Base-by-base conservation (phyloP, 306 rosid genomes). In the Aeschynomene evenia region DNA sequence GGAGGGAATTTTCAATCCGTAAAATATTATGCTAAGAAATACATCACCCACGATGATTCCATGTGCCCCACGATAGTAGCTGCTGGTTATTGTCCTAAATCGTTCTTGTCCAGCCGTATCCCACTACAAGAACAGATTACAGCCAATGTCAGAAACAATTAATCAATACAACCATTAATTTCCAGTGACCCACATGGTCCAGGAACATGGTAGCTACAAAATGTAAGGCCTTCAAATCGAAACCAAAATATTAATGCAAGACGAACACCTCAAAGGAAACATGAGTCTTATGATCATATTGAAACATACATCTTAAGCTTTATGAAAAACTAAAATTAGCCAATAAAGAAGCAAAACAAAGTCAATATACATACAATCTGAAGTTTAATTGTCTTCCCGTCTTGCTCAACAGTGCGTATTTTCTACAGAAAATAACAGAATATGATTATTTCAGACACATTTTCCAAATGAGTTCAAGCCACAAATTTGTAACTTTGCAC, bases 21-120 rank as follows among this genome's bases (percentile, higher is more conserved):
- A 63, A 64, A 63, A 64, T 51, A 13, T 3, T 21, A 37, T 18
- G 72, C 7, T 51, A 58, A 26, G 49, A 82, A 58, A 78, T 51
- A 2, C 24, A 68, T 34, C 74, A 79, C 87, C 29, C 66, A 83
- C 87, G 72, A 83, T 83, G 84, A 83, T 83, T 36, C 87, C 87
- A 72, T 83, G 87, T 63, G 87, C 87, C 52, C 87, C 84, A 1
- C 84, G 84, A 65, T 83, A 83, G 82, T 83, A 83, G 82, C 87
- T 83, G 42, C 87, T 83, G 77, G 87, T 83, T 51, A 83, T 83
- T 21, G 87, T 83, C 39, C 87, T 77, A 53, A 83, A 83, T 57
- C 87, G 81, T 76, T 83, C 87, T 79, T 83, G 87, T 7, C 87
- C 87, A 1, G 87, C 87, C 33, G 87, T 83, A 79, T 83, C 87